These are phyloP conservation scores for Aspergillus fischeri DNA, from an alignment of 2,329 filamentous ascomycete species.

Conservation along the genomic window DNA sequence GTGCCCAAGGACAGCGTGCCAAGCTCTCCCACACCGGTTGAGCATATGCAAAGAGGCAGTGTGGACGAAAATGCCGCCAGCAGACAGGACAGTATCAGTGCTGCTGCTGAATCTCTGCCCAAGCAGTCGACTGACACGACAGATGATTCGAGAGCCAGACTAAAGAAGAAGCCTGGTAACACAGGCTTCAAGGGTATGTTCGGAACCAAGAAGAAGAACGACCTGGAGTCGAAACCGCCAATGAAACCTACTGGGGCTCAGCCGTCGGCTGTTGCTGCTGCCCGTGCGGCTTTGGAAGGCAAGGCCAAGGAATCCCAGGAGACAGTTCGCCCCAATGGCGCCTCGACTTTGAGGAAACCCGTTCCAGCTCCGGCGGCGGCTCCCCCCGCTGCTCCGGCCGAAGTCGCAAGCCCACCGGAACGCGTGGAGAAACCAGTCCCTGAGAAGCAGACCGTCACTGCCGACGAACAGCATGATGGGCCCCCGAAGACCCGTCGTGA, in stretches of 20 bases:
- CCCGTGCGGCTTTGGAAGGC: conserved; percentile 40
- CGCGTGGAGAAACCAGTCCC: conserved; percentile 12
- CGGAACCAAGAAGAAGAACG: conserved; percentile 37
- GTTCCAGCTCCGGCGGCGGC: conserved; percentile 16
- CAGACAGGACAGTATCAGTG: conserved; percentile 14
- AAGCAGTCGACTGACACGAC: conserved; percentile 28
- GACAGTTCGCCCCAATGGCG: conserved; percentile 19
- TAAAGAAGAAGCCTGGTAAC: conserved; percentile 41
- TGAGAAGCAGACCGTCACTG: conserved; percentile 10
- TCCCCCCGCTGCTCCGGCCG: conserved; percentile 4
- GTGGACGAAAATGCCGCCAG: conserved; percentile 12
- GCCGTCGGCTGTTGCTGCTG: conserved; percentile 38
- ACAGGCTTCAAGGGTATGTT: conserved; percentile 44
- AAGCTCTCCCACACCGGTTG: conserved; percentile 23
- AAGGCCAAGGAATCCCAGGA: conserved; percentile 33
- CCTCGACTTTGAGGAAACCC: conserved; percentile 31
- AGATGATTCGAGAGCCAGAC: conserved; percentile 38
- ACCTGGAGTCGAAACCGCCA: conserved; percentile 19
- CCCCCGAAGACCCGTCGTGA: conserved; percentile 43
- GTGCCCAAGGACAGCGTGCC: conserved; percentile 29
- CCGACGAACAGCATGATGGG: conserved; percentile 17
- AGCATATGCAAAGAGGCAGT: conserved; percentile 19
- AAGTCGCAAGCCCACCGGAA: conserved; percentile 8
- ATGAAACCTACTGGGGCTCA: conserved; percentile 32
- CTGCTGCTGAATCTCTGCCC: conserved; percentile 27